Percentiles rank a stretch among this genome's conserved stretches.
Conservation (phyloP, 176 grass and related monocot genomes). For the Tillandsia fasciculata region DNA sequence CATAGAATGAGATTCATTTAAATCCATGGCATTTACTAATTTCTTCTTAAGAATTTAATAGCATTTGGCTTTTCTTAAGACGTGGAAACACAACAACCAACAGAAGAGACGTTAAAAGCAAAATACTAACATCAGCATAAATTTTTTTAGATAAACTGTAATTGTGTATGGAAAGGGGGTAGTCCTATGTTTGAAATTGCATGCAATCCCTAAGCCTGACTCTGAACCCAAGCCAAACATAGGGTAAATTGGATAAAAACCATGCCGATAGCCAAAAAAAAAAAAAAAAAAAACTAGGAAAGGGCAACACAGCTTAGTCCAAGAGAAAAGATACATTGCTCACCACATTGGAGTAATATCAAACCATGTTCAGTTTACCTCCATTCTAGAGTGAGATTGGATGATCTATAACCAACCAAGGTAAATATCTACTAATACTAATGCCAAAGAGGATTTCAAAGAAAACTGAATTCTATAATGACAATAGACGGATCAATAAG, state of each 20-base stretch:
- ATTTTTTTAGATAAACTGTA: background rate
- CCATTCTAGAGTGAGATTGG: background rate
- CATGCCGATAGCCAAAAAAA: background rate
- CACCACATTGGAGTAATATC: background rate
- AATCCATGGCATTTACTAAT: background rate
- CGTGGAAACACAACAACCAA: background rate
- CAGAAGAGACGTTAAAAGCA: background rate
- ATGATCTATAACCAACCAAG: background rate
- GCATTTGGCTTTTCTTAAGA: background rate
- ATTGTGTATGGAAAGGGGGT: background rate
- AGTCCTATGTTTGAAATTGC: background rate
- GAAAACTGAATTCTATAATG: background rate
- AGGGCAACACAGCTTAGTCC: background rate
- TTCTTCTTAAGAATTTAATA: background rate
- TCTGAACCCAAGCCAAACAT: background rate
- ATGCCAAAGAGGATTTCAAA: background rate
- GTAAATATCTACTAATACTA: background rate
- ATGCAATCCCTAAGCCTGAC: background rate
- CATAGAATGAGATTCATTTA: constrained; percentile 14
- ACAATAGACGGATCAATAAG: background rate
- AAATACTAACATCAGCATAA: background rate
- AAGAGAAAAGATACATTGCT: background rate
- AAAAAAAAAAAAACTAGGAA: background rate
- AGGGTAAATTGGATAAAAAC: background rate
- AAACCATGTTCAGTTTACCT: background rate